These are phyloP conservation scores for Talaromyces pinophilus DNA, from an alignment of 2,329 filamentous ascomycete species.

Conservation along the genomic window DNA sequence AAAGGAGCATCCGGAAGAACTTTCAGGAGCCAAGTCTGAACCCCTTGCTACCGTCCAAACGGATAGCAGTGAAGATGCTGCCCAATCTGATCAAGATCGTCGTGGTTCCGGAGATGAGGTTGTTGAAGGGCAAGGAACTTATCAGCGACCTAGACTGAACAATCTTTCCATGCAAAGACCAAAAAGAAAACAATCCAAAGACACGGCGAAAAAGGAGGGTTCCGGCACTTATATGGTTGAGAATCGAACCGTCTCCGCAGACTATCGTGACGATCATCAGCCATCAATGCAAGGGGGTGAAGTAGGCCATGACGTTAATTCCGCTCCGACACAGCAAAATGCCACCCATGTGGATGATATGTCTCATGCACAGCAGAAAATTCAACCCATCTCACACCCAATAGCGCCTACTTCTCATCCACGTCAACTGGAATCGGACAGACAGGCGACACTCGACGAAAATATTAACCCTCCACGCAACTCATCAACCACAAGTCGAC, in stretches of 20 bases:
- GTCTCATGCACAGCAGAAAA: conserved; percentile 18
- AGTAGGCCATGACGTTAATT: conserved; percentile 26
- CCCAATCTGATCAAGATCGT: not conserved
- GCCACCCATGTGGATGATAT: conserved; percentile 26
- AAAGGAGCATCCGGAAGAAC: not conserved
- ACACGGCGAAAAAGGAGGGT: conserved; percentile 27
- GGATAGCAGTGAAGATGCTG: not conserved
- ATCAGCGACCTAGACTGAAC: conserved; percentile 33
- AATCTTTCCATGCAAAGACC: conserved; percentile 34
- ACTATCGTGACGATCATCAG: conserved; percentile 27
- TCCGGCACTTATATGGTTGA: conserved; percentile 28
- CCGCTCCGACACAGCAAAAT: conserved; percentile 28
- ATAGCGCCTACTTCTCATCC: conserved; percentile 23
- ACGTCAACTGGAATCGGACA: conserved; percentile 19
- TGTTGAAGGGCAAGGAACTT: conserved; percentile 37
- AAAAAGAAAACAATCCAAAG: conserved; percentile 33
- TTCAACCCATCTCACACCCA: not conserved
- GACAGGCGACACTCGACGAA: conserved; percentile 10
- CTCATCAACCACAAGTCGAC: conserved; percentile 16
- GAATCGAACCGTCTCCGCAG: conserved; percentile 28
- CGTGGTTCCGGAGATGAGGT: conserved; percentile 26
- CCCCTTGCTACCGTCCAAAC: not conserved
- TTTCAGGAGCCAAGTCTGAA: not conserved
- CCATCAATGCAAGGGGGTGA: conserved; percentile 33
- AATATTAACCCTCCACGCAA: conserved; percentile 9